Evolutionary conservation across 2,329 filamentous ascomycete species (phyloP).

Genomic region (Ophiognomonia clavigignenti-juglandacearum): DNA sequence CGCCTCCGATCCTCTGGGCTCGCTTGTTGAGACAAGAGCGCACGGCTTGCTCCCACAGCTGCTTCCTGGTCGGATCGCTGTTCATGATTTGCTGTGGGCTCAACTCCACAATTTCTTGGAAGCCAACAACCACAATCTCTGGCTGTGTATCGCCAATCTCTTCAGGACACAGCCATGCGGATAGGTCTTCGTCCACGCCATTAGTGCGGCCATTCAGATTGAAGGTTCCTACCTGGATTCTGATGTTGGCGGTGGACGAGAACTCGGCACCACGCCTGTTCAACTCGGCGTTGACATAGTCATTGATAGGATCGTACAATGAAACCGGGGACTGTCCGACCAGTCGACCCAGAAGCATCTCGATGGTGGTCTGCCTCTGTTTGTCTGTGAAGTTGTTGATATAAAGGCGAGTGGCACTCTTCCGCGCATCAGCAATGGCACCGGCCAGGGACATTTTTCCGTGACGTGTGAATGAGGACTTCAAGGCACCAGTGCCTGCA

Average conservation of each 20-base stretch:
- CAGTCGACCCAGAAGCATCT: conserved; percentile 80
- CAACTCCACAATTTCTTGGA: conserved; percentile 97
- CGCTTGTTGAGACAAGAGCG: conserved; percentile 70
- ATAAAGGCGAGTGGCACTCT: conserved; percentile 89
- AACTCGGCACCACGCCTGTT: conserved; percentile 65
- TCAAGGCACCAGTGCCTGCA: conserved; percentile 90
- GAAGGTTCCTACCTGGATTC: conserved; percentile 80
- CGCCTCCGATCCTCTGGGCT: conserved; percentile 58
- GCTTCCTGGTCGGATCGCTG: conserved; percentile 81
- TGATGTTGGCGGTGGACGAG: conserved; percentile 67
- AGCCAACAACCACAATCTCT: conserved; percentile 84
- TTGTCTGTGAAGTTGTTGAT: conserved; percentile 98
- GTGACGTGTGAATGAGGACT: conserved; percentile 88
- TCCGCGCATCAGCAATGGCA: conserved; percentile 89
- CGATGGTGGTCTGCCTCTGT: conserved; percentile 87
- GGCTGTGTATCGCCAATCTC: conserved; percentile 58
- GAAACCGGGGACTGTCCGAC: conserved; percentile 80
- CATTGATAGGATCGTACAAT: conserved; percentile 90
- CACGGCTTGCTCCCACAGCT: conserved; percentile 82
- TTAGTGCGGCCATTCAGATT: conserved; percentile 87
- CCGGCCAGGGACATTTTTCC: conserved; percentile 96
- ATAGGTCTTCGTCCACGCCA: conserved; percentile 74
- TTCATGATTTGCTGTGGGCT: conserved; percentile 99
- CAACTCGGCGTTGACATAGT: conserved; percentile 77
- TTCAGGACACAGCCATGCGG: conserved; percentile 76